Evolutionary conservation across 495 filamentous ascomycete genomes (phyloP).

Genomic region (Aspergillus ostianus): DNA sequence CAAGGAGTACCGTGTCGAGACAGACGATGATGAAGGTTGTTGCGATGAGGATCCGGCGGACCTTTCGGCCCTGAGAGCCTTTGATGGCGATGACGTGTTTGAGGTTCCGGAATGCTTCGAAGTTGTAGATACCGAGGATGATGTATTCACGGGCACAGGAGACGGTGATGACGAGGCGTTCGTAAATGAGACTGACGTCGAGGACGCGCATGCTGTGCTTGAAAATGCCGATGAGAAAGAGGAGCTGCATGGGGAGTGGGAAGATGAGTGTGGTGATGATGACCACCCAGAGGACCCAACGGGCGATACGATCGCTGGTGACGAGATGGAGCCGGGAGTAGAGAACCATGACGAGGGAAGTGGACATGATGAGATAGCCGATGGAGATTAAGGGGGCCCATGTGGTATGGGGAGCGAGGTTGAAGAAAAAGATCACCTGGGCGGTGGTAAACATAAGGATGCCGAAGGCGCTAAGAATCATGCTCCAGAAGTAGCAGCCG

Average conservation of each 20-base stretch:
- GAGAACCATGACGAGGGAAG: slow-evolving; percentile 35
- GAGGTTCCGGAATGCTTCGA: slow-evolving; percentile 35
- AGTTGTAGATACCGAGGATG: slow-evolving; percentile 51
- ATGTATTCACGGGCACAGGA: slow-evolving; percentile 47
- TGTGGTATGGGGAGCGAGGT: slow-evolving; percentile 20
- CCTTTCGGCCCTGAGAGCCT: slow-evolving; percentile 23
- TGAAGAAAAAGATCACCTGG: slow-evolving; percentile 31
- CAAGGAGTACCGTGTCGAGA: slow-evolving; percentile 35
- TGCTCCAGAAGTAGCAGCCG: slow-evolving; percentile 48
- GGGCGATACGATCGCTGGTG: slow-evolving; percentile 17
- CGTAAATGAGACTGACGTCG: slow-evolving; percentile 34
- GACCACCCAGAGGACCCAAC: slow-evolving; percentile 34
- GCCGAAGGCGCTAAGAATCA: slow-evolving; percentile 30
- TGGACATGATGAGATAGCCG: slow-evolving; percentile 35
- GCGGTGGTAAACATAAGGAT: slow-evolving; percentile 26
- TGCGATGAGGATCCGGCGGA: slow-evolving; percentile 44
- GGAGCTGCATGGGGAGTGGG: slow-evolving; percentile 29
- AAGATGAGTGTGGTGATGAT: slow-evolving; percentile 27
- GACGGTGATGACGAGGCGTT: slow-evolving; percentile 39
- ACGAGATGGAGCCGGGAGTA: slow-evolving; percentile 45
- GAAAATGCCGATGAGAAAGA: slow-evolving; percentile 29
- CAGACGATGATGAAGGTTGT: slow-evolving; percentile 41
- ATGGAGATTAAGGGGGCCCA: slow-evolving; percentile 27
- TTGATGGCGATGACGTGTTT: slow-evolving; percentile 30
- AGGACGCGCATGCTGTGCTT: slow-evolving; percentile 17